These are phyloP conservation scores for Penicillium sp. DNA, from an alignment of 2,329 filamentous ascomycete genomes.

Conservation along the genomic window DNA sequence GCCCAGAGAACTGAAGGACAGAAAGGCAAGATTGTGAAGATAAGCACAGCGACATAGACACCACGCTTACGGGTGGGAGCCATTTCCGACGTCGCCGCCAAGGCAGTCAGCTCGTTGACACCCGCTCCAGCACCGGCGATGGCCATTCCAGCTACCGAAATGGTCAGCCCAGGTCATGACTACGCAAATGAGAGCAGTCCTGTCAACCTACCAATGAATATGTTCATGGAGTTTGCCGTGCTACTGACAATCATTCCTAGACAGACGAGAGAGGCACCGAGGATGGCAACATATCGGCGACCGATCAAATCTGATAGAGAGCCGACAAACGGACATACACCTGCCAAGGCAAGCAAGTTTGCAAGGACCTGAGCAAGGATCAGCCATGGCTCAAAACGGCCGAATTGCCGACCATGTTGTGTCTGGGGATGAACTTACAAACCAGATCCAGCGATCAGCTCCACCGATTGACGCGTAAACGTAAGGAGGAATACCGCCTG, in stretches of 20 bases:
- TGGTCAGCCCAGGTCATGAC: not conserved
- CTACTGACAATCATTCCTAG: constrained; percentile 56
- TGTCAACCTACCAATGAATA: constrained; percentile 50
- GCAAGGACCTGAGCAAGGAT: constrained; percentile 34
- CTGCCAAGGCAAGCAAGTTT: constrained; percentile 51
- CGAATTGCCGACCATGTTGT: too few relatives aligned
- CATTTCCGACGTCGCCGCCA: constrained; percentile 63
- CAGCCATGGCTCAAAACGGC: not conserved
- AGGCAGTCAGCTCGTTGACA: constrained; percentile 61
- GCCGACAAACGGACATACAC: constrained; percentile 60
- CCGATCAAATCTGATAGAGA: constrained; percentile 59
- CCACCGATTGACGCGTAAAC: constrained; percentile 59
- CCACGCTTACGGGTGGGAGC: constrained; percentile 60
- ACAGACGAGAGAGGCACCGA: constrained; percentile 50
- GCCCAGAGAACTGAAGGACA: constrained; percentile 57
- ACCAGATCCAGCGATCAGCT: constrained; percentile 57
- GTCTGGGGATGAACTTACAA: constrained; percentile 31
- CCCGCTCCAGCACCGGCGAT: constrained; percentile 61
- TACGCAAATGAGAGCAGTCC: constrained; percentile 22
- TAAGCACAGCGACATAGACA: constrained; percentile 55
- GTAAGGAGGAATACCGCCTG: constrained; percentile 45
- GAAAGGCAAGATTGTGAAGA: constrained; percentile 59
- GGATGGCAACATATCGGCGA: constrained; percentile 54
- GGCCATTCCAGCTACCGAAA: constrained; percentile 45
- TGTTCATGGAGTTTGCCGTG: constrained; percentile 54